A percentile compares a stretch with the other conserved stretches of the same genome.
phyloP scores from a whole-genome alignment of 495 filamentous ascomycete genomes.

The Aspergillus leporis region DNA sequence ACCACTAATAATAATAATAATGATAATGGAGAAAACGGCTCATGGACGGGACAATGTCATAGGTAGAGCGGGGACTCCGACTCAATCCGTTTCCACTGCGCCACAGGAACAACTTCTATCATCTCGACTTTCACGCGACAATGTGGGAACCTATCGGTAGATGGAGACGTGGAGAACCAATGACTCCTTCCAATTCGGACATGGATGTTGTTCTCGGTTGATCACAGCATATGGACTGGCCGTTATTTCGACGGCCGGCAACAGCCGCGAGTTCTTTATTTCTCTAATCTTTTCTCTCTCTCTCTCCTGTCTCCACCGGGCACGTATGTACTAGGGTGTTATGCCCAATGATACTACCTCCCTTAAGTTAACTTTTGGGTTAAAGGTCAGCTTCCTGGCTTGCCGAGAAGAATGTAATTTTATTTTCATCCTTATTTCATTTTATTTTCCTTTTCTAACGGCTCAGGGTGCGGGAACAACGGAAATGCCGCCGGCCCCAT shows the following conservation, averaged over 20 bases:
- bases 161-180: neutral
- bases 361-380: neutral
- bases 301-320: neutral
- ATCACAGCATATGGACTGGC: slow-evolving; percentile 6
- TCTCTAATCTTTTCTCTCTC: neutral
- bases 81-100: slow-evolving; percentile 7
- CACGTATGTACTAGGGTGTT: neutral
- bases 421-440: neutral
- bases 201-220: neutral
- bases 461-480: slow-evolving; percentile 3
- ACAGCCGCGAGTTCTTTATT: slow-evolving; percentile 16
- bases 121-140: neutral
- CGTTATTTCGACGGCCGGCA: slow-evolving; percentile 18
- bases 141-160: slow-evolving; percentile 3
- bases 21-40: neutral
- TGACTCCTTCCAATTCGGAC: neutral
- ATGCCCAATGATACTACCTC: neutral
- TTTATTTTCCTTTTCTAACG: neutral
- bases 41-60: neutral
- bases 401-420: neutral
- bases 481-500: slow-evolving; percentile 15
- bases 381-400: neutral
- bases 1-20: neutral
- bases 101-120: slow-evolving; percentile 7
- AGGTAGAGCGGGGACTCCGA: neutral